Evolutionary conservation across 192 early-diverging fungal genomes (phyloP), one percentile per base, ranked within the genome.

Genomic region (Obelidium mucronatum): DNA sequence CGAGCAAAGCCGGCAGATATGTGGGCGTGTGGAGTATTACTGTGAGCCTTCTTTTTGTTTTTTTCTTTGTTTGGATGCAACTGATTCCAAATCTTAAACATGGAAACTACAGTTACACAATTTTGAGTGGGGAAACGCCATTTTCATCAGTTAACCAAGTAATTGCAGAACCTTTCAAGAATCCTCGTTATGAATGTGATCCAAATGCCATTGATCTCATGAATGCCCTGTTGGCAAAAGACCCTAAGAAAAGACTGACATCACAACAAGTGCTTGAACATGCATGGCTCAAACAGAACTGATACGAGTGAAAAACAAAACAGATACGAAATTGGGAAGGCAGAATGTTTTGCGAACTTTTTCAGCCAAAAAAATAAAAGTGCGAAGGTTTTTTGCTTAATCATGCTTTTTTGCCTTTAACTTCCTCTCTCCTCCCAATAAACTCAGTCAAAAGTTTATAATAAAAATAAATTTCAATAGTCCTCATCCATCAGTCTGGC

Each of bases 11-110:
- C 87, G 19, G 91, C 90, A 17, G 90, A 93, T 67, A 80, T 92
- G 24, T 93, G 92, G 92, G 83, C 87, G 4, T 75, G 91, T 22
- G 92, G 92, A 6, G 84, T 93, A 22, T 67, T 93, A n/a, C 80
- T 93, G 36, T 93, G 90, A 75, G 88, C 83, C 11, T 60, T 22
- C 58, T 30, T 30, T 60, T 28, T 30, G 26, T 33, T 6, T 60
- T 33, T 8, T 22, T 51, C 22, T n/a, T n/a, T n/a, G n/a, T n/a
- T n/a, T n/a, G n/a, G n/a, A n/a, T n/a, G n/a, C n/a, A n/a, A n/a
- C n/a, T 51, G 48, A 51, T 51, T 22, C 8, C 48, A 51, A 8
- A 13, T 22, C 22, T 51, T 51, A 51, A 8, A 51, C 48, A 13
- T 22, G 48, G 11, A 51, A 8, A 51, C 8, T 51, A 51, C 2